phyloP scores from a whole-genome alignment of 2,329 filamentous ascomycete species.

The Aspergillus luchuensis region DNA sequence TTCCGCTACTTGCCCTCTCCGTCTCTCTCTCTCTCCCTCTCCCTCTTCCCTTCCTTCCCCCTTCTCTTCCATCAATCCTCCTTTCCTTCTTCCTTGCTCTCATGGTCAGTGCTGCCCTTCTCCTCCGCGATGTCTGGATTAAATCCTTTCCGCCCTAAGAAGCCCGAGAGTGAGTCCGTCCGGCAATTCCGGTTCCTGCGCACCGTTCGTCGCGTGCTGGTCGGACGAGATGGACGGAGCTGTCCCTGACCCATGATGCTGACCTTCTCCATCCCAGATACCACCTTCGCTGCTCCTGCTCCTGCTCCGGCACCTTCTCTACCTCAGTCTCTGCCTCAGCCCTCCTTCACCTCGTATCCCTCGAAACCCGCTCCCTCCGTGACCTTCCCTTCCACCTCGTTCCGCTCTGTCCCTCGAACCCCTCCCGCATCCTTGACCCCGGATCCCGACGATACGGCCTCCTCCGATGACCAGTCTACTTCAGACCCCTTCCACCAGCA shows the following conservation, averaged over 20 bases:
- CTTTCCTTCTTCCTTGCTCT: slow-evolving; percentile 24
- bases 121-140: slow-evolving; percentile 48
- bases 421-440: slow-evolving; percentile 26
- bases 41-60: slow-evolving; percentile 18
- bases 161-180: slow-evolving; percentile 36
- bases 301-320: too few species aligned
- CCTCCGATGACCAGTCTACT: slow-evolving; percentile 35
- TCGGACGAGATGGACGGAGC: slow-evolving; percentile 8
- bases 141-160: slow-evolving; percentile 55
- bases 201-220: slow-evolving; percentile 8
- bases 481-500: slow-evolving; percentile 45
- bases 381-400: slow-evolving; percentile 20
- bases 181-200: slow-evolving; percentile 18
- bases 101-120: slow-evolving; percentile 33
- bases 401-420: slow-evolving; percentile 20
- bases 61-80: slow-evolving; percentile 10
- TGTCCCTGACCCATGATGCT: neutral
- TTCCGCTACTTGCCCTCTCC: slow-evolving; percentile 5
- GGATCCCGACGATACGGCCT: slow-evolving; percentile 30
- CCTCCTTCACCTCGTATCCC: neutral
- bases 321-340: neutral
- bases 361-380: slow-evolving; percentile 17
- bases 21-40: slow-evolving; percentile 6
- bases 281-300: neutral
- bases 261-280: neutral